Evolutionary conservation across 2,329 filamentous ascomycete genomes (phyloP), one percentile per base, ranked within the genome.

Genomic region (Phialemonium atrogriseum): DNA sequence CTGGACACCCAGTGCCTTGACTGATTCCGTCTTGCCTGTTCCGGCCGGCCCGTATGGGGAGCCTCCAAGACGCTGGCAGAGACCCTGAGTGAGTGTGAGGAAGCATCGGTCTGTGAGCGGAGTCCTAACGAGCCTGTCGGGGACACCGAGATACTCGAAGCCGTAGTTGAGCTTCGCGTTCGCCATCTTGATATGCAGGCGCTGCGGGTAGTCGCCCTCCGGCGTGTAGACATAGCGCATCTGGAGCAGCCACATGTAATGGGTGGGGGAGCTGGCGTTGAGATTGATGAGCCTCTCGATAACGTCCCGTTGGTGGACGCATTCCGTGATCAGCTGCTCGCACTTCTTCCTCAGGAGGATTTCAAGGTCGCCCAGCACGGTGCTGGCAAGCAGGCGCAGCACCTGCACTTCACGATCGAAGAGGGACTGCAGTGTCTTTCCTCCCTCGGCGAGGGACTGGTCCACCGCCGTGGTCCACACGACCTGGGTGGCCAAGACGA

Each of bases 101-200:
- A 98, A 99, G 61, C 91, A 99, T 41, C 93, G 83, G 57, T 99
- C 93, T 0, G 91, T 99, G 39, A 99, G 75, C 32, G 93, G 93
- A 11, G 91, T 99, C 44, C 91, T 79, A 38, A 99, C 93, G 39
- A 99, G 82, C 36, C 93, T 82, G 51, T 99, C 91, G 5, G 91
- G 84, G 31, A 98, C 89, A 52, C 91, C 91, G 15, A 99, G 73
- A 51, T 98, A 99, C 56, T 99, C 91, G 47, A 96, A 99, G 28
- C 91, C 91, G 52, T 99, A 99, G 50, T 84, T 86, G 39, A 98
- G 77, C 46, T 80, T 84, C 14, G 91, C 89, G 51, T 98, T 98
- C 24, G 93, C 91, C 84, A 98, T 96, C 61, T 86, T 86, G 55
- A 99, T 81, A 50, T 84, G 76, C 26, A 99, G 68, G 13, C 89